These are phyloP conservation scores for Linnemannia exigua DNA, from an alignment of 192 early-diverging fungal species.

Conservation along the genomic window DNA sequence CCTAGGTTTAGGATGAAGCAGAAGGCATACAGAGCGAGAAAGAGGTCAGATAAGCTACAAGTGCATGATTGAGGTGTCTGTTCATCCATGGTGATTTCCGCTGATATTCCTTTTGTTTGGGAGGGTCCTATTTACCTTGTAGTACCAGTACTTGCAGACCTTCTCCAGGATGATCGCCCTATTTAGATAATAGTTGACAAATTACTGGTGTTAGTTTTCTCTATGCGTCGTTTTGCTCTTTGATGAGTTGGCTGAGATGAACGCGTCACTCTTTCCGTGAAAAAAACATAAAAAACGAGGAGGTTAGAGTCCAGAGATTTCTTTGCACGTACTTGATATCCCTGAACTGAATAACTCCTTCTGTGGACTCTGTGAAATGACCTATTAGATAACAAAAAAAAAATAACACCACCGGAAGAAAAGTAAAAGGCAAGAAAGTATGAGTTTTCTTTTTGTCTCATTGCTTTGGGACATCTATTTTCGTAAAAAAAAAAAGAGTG, in stretches of 20 bases:
- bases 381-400: conserved; percentile 58
- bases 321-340: conserved; percentile 85
- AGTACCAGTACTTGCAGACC: conserved; percentile 95
- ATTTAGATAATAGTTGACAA: not conserved
- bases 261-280: too few species aligned
- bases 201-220: not conserved
- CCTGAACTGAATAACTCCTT: conserved; percentile 88
- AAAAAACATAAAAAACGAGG: not conserved
- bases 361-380: conserved; percentile 92
- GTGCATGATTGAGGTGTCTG: not conserved
- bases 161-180: conserved; percentile 93
- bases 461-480: too few species aligned
- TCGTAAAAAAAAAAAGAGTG: too few species aligned
- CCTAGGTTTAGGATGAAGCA: conserved; percentile 11
- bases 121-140: conserved; percentile 72
- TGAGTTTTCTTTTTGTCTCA: not conserved
- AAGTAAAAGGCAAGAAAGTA: not conserved
- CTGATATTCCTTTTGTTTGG: conserved; percentile 25
- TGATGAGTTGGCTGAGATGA: too few species aligned
- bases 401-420: not conserved
- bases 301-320: not conserved
- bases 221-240: too few species aligned
- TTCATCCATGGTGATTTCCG: not conserved
- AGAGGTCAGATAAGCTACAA: not conserved
- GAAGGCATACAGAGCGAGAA: not conserved